Conservation (phyloP, 2,329 filamentous ascomycete species). For the Graphiopsis chlorocephala region DNA sequence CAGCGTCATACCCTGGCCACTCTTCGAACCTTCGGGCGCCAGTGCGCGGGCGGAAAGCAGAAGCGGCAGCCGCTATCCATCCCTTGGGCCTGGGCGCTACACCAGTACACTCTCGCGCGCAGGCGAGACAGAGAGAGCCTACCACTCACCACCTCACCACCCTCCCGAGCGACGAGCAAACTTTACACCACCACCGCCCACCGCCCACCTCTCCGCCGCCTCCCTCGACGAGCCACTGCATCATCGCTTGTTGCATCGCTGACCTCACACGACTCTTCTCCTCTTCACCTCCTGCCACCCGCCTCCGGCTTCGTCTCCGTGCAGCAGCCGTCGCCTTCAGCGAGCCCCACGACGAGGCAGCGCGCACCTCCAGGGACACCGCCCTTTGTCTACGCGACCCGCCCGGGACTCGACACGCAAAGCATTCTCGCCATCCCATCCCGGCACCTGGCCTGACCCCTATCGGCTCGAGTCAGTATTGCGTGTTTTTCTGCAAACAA, state of each 20-base stretch:
- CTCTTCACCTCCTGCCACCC: background rate
- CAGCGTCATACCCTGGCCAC: background rate
- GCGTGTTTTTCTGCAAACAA: constrained; percentile 11
- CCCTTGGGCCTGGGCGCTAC: background rate
- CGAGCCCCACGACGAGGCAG: constrained; percentile 6
- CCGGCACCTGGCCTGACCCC: background rate
- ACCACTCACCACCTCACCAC: background rate
- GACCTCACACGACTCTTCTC: background rate
- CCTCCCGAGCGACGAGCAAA: constrained; percentile 1
- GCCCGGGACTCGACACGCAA: constrained; percentile 11
- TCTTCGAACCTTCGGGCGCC: background rate
- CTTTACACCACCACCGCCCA: background rate
- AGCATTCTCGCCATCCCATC: background rate
- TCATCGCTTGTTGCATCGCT: background rate
- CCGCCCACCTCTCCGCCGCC: background rate
- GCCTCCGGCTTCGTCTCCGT: constrained; percentile 2
- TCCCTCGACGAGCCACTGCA: background rate
- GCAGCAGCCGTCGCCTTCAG: constrained; percentile 6
- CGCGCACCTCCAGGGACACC: constrained; percentile 10
- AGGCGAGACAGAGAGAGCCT: background rate
- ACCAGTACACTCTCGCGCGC: background rate
- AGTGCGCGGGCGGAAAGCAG: background rate
- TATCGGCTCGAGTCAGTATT: background rate
- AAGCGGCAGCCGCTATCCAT: background rate
- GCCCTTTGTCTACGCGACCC: constrained; percentile 13